Percentiles rank a stretch among this genome's conserved stretches.
Conservation (phyloP, 495 filamentous ascomycete species). For the Aspergillus cristatus region DNA sequence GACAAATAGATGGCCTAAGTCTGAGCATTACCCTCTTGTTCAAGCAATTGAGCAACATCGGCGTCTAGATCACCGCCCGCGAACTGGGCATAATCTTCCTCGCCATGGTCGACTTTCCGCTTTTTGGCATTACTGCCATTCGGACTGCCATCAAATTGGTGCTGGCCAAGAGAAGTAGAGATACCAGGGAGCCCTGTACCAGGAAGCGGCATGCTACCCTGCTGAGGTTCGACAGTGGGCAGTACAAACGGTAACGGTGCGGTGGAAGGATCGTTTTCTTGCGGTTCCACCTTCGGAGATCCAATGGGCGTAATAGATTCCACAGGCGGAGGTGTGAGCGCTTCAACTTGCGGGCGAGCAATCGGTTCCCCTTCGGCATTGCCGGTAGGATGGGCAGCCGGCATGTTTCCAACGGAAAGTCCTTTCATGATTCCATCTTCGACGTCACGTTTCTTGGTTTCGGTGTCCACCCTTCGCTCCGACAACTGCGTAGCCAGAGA, state of each 20-base stretch:
- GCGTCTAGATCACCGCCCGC: slow-evolving; percentile 64
- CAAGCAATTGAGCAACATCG: slow-evolving; percentile 73
- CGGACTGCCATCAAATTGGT: slow-evolving; percentile 19
- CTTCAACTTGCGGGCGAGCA: slow-evolving; percentile 70
- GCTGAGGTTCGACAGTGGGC: slow-evolving; percentile 25
- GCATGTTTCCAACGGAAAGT: slow-evolving; percentile 43
- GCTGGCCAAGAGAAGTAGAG: slow-evolving; percentile 26
- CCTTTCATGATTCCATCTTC: slow-evolving; percentile 83
- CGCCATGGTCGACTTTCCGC: slow-evolving; percentile 59
- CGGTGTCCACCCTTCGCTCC: slow-evolving; percentile 54
- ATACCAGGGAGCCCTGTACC: slow-evolving; percentile 34
- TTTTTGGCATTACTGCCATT: slow-evolving; percentile 51
- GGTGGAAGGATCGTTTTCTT: slow-evolving; percentile 12
- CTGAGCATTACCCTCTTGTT: slow-evolving; percentile 34
- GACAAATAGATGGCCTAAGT: not conserved
- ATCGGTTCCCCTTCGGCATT: slow-evolving; percentile 39
- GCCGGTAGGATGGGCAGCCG: slow-evolving; percentile 26
- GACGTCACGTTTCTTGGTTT: slow-evolving; percentile 71
- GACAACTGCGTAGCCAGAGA: slow-evolving; percentile 47
- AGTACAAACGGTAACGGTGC: slow-evolving; percentile 19
- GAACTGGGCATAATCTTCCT: slow-evolving; percentile 62
- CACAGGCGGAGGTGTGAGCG: slow-evolving; percentile 65
- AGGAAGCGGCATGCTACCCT: slow-evolving; percentile 37
- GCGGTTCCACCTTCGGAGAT: slow-evolving; percentile 29
- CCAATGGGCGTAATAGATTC: slow-evolving; percentile 38